A percentile compares a stretch with the other conserved stretches of the same genome.
Conservation (phyloP, 1,284 basidiomycete genomes). For the Vanrija sp. region DNA sequence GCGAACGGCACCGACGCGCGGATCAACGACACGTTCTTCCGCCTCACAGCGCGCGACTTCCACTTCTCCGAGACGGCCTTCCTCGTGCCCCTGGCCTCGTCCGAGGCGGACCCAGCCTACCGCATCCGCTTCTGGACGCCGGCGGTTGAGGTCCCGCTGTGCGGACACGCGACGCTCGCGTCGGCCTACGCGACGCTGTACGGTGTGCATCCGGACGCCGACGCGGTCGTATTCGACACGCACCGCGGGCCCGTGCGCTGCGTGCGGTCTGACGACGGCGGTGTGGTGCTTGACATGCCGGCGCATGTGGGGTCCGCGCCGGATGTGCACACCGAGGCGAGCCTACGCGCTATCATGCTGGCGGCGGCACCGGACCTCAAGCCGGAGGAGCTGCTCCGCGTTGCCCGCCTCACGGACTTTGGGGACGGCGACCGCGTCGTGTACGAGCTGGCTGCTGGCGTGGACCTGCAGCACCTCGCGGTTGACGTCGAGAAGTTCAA, state of each 20-base stretch:
- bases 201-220: constrained; percentile 9
- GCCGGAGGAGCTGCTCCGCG: background rate
- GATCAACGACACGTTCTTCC: constrained; percentile 19
- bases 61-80: constrained; percentile 32
- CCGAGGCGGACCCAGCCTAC: constrained; percentile 9
- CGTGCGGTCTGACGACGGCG: constrained; percentile 1
- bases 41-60: constrained; percentile 24
- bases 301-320: constrained; percentile 10
- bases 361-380: too few species aligned
- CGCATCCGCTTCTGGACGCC: constrained; percentile 34
- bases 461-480: constrained; percentile 16
- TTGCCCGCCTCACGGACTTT: constrained; percentile 5
- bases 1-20: constrained; percentile 6
- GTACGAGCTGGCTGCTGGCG: constrained; percentile 12
- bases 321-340: too few species aligned
- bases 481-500: too few species aligned
- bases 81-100: constrained; percentile 9
- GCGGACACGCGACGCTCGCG: constrained; percentile 36
- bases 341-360: too few species aligned
- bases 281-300: constrained; percentile 16
- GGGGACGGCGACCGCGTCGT: constrained; percentile 2
- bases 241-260: constrained; percentile 19
- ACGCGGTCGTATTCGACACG: constrained; percentile 18
- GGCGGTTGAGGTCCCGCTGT: constrained; percentile 28
- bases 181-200: constrained; percentile 22